A percentile compares a stretch with the other conserved stretches of the same genome.
These are phyloP conservation scores for Microdochium nivale DNA, from an alignment of 2,329 filamentous ascomycete species.

Conservation along the genomic window DNA sequence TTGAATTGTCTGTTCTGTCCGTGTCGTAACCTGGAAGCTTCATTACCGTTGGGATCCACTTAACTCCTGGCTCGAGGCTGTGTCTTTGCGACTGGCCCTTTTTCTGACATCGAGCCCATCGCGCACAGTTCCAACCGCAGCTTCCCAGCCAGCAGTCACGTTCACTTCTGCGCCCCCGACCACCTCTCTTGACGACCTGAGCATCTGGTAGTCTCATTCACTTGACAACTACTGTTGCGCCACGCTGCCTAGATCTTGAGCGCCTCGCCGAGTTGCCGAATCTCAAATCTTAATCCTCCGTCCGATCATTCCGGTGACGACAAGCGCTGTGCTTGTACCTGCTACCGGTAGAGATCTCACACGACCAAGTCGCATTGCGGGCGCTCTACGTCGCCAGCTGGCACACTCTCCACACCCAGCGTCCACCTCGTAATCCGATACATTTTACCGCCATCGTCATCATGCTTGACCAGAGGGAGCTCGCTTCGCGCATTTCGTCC, in stretches of 20 bases:
- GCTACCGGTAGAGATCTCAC: too few relatives aligned
- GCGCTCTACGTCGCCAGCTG: not conserved
- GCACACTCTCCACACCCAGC: not conserved
- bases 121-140: not conserved
- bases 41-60: too few relatives aligned
- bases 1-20: too few relatives aligned
- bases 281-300: not conserved
- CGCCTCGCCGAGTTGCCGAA: not conserved
- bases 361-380: not conserved
- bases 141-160: not conserved
- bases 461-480: constrained; percentile 68
- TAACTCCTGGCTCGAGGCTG: too few relatives aligned
- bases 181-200: not conserved
- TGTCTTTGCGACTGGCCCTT: not conserved
- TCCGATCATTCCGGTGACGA: not conserved
- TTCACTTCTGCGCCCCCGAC: not conserved
- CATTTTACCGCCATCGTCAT: not conserved
- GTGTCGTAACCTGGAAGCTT: too few relatives aligned
- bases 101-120: not conserved
- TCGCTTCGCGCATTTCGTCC: constrained; percentile 67
- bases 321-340: not conserved
- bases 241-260: not conserved
- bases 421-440: not conserved
- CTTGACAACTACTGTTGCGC: constrained; percentile 4
- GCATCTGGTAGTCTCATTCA: constrained; percentile 4